Evolutionary conservation across 2,329 filamentous ascomycete species (phyloP).

Genomic region (Fusarium ambrosium): DNA sequence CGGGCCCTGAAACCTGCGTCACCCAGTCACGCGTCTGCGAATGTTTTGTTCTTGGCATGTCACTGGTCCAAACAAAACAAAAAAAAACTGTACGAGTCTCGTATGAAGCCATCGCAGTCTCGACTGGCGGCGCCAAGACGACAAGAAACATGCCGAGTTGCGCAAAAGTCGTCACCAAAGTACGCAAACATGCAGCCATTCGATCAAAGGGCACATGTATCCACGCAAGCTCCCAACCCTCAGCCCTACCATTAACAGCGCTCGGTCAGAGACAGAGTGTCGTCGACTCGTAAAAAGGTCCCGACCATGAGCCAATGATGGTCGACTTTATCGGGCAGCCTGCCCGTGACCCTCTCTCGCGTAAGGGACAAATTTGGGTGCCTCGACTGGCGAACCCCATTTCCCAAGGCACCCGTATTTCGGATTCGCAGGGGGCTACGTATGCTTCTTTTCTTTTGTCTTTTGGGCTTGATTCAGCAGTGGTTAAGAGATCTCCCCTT

Average conservation of each 20-base stretch:
- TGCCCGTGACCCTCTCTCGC: constrained; percentile 34
- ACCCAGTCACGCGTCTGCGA: constrained; percentile 13
- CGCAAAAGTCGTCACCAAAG: constrained; percentile 1
- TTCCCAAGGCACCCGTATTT: constrained; percentile 50
- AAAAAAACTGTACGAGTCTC: not conserved
- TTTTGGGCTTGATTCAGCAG: not conserved
- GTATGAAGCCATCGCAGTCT: constrained; percentile 28
- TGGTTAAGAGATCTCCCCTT: not conserved
- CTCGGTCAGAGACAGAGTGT: constrained; percentile 19
- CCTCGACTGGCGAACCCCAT: constrained; percentile 28
- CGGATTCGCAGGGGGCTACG: constrained; percentile 38
- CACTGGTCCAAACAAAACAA: constrained; percentile 10
- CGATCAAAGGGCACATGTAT: constrained; percentile 25
- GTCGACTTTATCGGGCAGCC: constrained; percentile 48
- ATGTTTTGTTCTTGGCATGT: constrained; percentile 23
- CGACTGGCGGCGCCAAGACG: constrained; percentile 12
- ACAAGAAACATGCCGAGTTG: not conserved
- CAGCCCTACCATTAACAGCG: constrained; percentile 29
- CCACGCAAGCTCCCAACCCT: constrained; percentile 40
- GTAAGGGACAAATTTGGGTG: constrained; percentile 34
- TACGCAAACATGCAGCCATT: constrained; percentile 32
- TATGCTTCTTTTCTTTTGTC: constrained; percentile 31
- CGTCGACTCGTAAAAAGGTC: constrained; percentile 14
- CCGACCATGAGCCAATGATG: constrained; percentile 41
- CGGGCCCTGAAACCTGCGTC: constrained; percentile 32